Evolutionary conservation across 495 filamentous ascomycete genomes (phyloP), one percentile per base, ranked within the genome.

Genomic region (Daldinia decipiens): DNA sequence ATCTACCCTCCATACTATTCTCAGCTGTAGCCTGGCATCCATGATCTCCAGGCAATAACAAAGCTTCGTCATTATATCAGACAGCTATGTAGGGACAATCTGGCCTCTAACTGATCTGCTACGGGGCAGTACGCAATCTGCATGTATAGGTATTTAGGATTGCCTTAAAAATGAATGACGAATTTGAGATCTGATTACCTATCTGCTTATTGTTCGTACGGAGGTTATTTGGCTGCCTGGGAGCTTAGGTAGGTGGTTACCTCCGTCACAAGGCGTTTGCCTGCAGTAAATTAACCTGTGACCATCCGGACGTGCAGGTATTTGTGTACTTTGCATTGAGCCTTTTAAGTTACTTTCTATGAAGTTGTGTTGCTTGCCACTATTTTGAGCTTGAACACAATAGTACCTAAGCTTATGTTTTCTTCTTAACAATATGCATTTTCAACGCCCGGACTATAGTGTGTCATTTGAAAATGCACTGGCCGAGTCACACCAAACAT

Each of bases 21-120:
- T 68, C 60, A 72, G 55, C 69, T 65, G 60, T 68, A 64, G 57
- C 39, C 38, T 56, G 50, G 36, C 57, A 61, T 34, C 51, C 31
- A 50, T 21, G 13, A 32, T 32, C 31, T 72, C 55, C 26, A 67
- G 70, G 70, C 65, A 72, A 47, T 72, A 54, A 58, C 7, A 54
- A 62, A 17, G 55, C 38, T 61, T 68, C 70, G 70, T 72, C 70
- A 72, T 72, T 53, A n/a, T 31, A 57, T 43, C 11, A 13, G 40
- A 8, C 12, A 34, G 19, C 19, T 34, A n/a, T n/a, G n/a, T n/a
- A 53, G 45, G 63, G 59, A 54, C 34, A 31, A 72, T 64, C 60
- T 64, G 69, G 59, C 69, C 64, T 67, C 17, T 56, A 26, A n/a
- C 21, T 11, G 17, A 43, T 27, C 36, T 59, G 26, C 12, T 15